Evolutionary conservation across 805 yeast genomes (phyloP).

Genomic region (Kluyveromyces lactis): DNA sequence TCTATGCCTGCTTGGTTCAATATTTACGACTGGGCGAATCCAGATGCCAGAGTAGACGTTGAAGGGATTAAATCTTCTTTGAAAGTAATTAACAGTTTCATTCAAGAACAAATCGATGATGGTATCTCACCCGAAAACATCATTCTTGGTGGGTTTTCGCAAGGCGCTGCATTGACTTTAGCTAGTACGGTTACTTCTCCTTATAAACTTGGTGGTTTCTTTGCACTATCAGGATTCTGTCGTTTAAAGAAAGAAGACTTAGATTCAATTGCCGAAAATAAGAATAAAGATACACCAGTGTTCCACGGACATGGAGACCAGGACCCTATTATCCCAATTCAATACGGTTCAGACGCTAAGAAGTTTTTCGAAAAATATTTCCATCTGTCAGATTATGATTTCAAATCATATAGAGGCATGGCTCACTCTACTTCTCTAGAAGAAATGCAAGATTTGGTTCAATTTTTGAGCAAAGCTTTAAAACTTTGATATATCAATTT

Average conservation of each 20-base stretch:
- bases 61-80: slow-evolving; percentile 47
- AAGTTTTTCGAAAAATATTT: slow-evolving; percentile 32
- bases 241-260: slow-evolving; percentile 26
- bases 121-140: slow-evolving; percentile 59
- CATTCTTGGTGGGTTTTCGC: slow-evolving; percentile 92
- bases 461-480: slow-evolving; percentile 33
- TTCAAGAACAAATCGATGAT: slow-evolving; percentile 44
- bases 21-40: slow-evolving; percentile 45
- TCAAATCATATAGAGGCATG: slow-evolving; percentile 51
- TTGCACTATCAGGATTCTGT: slow-evolving; percentile 71
- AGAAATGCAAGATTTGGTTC: slow-evolving; percentile 50
- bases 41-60: slow-evolving; percentile 36
- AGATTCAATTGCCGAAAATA: slow-evolving; percentile 18
- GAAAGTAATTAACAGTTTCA: slow-evolving; percentile 35
- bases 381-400: slow-evolving; percentile 41
- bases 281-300: slow-evolving; percentile 59
- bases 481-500: neutral
- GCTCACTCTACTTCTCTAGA: slow-evolving; percentile 61
- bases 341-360: slow-evolving; percentile 30
- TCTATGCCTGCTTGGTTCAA: slow-evolving; percentile 86
- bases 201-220: slow-evolving; percentile 66
- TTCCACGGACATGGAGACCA: slow-evolving; percentile 83
- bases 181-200: slow-evolving; percentile 49
- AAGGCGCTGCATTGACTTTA: slow-evolving; percentile 79
- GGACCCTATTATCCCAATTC: slow-evolving; percentile 55